Base-by-base conservation (phyloP, 352 stramenopile species). In the Globisporangium takayamanum region DNA sequence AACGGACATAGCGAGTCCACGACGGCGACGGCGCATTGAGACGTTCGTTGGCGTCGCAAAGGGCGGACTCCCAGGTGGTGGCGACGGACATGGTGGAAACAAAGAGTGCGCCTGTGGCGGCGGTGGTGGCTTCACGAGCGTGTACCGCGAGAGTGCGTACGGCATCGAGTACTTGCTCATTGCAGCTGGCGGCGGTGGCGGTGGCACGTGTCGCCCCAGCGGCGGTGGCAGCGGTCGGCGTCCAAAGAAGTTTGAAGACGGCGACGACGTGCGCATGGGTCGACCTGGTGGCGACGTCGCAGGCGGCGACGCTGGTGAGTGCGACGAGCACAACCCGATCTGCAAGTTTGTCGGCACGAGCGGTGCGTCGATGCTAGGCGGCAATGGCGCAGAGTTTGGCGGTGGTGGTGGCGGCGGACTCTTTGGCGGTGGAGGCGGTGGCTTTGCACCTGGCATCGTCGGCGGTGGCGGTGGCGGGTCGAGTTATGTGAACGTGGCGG, bases 151-250 rank as follows among this genome's bases (percentile, higher is more conserved):
- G 41, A 71, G 76, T 36, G 74, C 82, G 2, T 87, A 72, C 36
- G 80, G 82, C 0, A 79, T 85, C 55, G 73, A 89, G 68, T 85
- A 86, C 50, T 63, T 92, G 33, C 46, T 90, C 50, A 74, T 92
- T 20, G 82, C 76, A 36, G 82, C 58, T 8, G 80, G 80, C 20
- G 82, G 82, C 1, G 82, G 82, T 2, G 82, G 82, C 2, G 80
- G 82, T 8, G 80, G 82, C n/a, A 88, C 77, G 0, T 88, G 78
- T 69, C 80, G 82, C 8, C 50, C 83, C 59, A 80, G 82, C 5
- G 63, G 70, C 15, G 82, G 80, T 30, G 82, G 80, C 6, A 66
- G 72, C 0, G 36, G 20, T 5, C 66, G 68, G 28, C 67, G 69
- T 26, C 62, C 72, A 0, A 52, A 53, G 8, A 63, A 62, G 12